phyloP scores from a whole-genome alignment of 148 eudicot species.

The Polygonum aviculare region DNA sequence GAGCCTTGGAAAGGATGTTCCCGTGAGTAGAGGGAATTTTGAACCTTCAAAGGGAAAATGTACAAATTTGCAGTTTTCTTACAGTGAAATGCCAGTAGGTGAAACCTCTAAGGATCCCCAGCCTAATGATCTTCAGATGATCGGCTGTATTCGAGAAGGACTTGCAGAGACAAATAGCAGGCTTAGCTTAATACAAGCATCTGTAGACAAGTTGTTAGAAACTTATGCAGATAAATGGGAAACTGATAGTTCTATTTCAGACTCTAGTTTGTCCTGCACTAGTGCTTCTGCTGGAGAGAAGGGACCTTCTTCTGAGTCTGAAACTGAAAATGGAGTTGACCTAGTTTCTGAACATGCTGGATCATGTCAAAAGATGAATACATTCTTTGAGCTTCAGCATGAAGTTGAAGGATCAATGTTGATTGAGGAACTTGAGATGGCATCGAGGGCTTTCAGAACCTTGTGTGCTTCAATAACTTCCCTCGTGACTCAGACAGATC shows the following conservation, averaged over 20 bases:
- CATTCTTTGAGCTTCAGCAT: neutral
- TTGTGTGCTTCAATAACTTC: conserved; percentile 14
- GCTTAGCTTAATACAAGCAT: conserved; percentile 20
- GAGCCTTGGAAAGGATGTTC: conserved; percentile 14
- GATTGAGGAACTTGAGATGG: conserved; percentile 21
- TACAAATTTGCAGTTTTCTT: conserved; percentile 2
- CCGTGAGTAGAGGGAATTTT: conserved; percentile 13
- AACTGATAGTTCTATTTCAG: conserved; percentile 21
- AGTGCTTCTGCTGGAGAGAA: conserved; percentile 14
- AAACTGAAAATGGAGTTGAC: neutral
- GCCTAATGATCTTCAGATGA: conserved; percentile 19
- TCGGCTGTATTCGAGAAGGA: conserved; percentile 23
- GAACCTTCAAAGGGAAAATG: conserved; percentile 14
- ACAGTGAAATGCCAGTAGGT: conserved; percentile 5
- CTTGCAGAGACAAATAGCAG: conserved; percentile 26
- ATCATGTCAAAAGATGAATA: neutral
- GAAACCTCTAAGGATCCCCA: conserved; percentile 1
- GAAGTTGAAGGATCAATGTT: conserved; percentile 14
- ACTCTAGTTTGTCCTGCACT: conserved; percentile 22
- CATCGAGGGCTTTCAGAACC: conserved; percentile 21
- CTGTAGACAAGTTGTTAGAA: conserved; percentile 11
- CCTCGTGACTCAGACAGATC: neutral
- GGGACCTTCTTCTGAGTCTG: neutral
- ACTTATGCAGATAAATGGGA: conserved; percentile 14
- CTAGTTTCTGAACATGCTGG: neutral